These are phyloP conservation scores for Scedosporium minutisporum DNA, from an alignment of 2,329 filamentous ascomycete genomes.

Conservation along the genomic window DNA sequence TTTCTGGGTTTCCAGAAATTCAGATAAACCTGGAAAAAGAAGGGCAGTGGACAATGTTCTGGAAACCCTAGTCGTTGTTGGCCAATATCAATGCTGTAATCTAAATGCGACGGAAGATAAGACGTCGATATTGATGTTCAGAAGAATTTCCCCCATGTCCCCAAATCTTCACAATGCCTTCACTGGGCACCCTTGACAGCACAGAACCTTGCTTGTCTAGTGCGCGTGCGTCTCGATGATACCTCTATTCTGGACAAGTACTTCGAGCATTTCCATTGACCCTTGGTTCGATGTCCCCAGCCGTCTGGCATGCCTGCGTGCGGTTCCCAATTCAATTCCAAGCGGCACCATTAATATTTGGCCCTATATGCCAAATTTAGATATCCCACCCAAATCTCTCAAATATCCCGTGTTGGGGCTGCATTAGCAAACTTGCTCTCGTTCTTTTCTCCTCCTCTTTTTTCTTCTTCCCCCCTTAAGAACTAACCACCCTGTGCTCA, in stretches of 20 bases:
- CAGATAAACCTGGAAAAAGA: background rate
- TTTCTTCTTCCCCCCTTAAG: too few species aligned
- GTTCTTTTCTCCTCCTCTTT: background rate
- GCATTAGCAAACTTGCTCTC: background rate
- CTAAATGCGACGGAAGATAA: background rate
- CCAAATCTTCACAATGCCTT: background rate
- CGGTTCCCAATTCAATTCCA: background rate
- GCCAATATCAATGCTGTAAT: background rate
- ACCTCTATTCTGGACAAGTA: too few species aligned
- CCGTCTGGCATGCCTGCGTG: background rate
- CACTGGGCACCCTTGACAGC: background rate
- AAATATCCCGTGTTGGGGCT: background rate
- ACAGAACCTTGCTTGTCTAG: too few species aligned
- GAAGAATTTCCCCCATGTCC: background rate
- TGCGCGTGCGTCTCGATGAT: too few species aligned
- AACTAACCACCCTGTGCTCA: background rate
- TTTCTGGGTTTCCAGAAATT: background rate
- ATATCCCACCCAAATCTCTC: background rate
- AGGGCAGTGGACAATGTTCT: background rate
- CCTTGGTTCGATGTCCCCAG: background rate
- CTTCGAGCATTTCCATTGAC: too few species aligned
- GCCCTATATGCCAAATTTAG: slow-evolving; percentile 7
- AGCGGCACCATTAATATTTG: background rate
- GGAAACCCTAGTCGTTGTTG: background rate
- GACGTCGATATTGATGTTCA: background rate